Base-by-base conservation (phyloP, 2,329 filamentous ascomycete species). In the Biscogniauxia sp. region DNA sequence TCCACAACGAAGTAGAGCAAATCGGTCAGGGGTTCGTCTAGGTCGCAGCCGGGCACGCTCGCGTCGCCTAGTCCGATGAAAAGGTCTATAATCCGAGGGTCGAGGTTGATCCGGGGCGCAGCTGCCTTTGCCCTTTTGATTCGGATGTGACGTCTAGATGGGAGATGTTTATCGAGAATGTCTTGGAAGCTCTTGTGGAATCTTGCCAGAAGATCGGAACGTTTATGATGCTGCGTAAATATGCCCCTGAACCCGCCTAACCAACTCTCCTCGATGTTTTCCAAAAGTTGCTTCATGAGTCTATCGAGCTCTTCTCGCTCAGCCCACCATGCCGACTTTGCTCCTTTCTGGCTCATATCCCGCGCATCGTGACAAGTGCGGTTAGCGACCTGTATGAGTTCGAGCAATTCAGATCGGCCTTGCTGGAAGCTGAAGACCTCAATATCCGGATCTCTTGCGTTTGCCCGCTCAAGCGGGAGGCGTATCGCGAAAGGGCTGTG, bases 1-100 rank as follows among this genome's bases (percentile, higher is more conserved):
- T 99, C 95, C 5, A 99, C 89, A 1, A 98, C 91, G 72, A 98
- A 98, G 77, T 97, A 98, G 3, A 99, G 84, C 26, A 99, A 79
- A 73, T 99, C 95, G 67, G 89, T 92, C n/a, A 99, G 79, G 0
- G 89, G 87, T 70, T 98, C 94, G 64, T 98, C 94, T 20, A 96
- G 83, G 64, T 97, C 92, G 60, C 80, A 77, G 7, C 88, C 85
- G 1, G 88, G 84, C 7, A 84, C 82, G 0, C 84, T 84, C 2
- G 91, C 84, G 69, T 92, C 87, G 3, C 92, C 92, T 0, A 99
- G 83, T 0, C 92, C 92, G 61, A 97, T 84, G 68, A 99, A 98
- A 0, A 99, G 79, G 68, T 97, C 93, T 53, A 98, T 77, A 19
- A 98, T 90, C 17, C 84, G 77, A 6, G 79, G 76, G 59, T 87